phyloP scores from a whole-genome alignment of 2,329 filamentous ascomycete species.

The Aureobasidium sp. region DNA sequence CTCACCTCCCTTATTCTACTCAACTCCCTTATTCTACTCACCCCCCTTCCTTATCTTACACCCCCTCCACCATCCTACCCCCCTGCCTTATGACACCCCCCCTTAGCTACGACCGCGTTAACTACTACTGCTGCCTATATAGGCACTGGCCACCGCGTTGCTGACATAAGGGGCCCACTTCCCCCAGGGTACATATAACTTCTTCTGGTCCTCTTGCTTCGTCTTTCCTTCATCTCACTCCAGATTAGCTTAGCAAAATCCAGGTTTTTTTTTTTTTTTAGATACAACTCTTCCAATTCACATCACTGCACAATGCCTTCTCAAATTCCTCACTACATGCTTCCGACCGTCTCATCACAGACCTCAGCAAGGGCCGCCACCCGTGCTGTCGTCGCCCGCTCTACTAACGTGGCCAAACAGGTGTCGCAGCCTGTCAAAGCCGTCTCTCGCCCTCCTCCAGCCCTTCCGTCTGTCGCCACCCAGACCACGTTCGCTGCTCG shows the following conservation, averaged over 20 bases:
- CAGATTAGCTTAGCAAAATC: not conserved
- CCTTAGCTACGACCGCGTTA: not conserved
- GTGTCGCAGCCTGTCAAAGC: not conserved
- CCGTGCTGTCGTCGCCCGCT: not conserved
- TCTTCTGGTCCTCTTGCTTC: not conserved
- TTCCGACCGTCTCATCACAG: not conserved
- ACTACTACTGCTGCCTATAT: not conserved
- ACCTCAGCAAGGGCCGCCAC: not conserved
- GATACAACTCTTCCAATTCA: too few species aligned
- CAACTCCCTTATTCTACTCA: not conserved
- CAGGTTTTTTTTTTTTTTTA: too few species aligned
- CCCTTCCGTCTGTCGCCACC: not conserved
- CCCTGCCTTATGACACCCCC: not conserved
- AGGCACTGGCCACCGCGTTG: not conserved
- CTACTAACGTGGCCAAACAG: not conserved
- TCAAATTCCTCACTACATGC: not conserved
- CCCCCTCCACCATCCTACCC: not conserved
- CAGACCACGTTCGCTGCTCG: not conserved
- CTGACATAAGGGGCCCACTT: not conserved
- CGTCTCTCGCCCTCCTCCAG: not conserved
- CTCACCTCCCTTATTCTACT: too few species aligned
- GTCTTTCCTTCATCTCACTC: not conserved
- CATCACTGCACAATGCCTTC: not conserved
- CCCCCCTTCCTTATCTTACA: not conserved
- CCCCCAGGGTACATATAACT: not conserved